Conservation (phyloP, 805 yeast genomes). For the Pichia sporocuriosa region DNA sequence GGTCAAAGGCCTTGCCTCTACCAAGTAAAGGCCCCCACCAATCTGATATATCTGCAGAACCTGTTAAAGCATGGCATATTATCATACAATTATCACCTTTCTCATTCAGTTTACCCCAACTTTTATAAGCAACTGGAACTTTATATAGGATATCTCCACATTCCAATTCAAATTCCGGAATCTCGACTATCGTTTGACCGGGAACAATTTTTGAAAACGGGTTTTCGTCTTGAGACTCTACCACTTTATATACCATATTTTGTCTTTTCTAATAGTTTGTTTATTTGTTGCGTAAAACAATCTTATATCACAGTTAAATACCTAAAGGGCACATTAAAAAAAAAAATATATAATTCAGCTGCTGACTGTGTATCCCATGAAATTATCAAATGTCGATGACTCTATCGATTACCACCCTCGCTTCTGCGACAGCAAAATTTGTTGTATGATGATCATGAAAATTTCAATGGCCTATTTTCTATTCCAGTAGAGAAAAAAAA, state of each 20-base stretch:
- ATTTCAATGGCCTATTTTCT: too few species aligned
- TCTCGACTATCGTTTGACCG: slow-evolving; percentile 69
- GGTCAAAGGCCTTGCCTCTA: slow-evolving; percentile 81
- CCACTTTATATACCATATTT: slow-evolving; percentile 30
- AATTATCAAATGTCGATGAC: too few species aligned
- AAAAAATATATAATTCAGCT: too few species aligned
- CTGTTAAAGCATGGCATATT: slow-evolving; percentile 95
- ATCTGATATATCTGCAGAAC: slow-evolving; percentile 89
- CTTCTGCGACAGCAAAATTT: neutral
- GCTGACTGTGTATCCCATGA: too few species aligned
- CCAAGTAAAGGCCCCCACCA: slow-evolving; percentile 99
- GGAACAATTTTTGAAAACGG: slow-evolving; percentile 64
- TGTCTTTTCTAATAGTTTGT: too few species aligned
- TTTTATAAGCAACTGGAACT: slow-evolving; percentile 91
- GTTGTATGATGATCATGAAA: slow-evolving; percentile 6
- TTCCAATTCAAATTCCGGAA: slow-evolving; percentile 71
- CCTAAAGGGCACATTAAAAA: too few species aligned
- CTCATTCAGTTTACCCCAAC: slow-evolving; percentile 84
- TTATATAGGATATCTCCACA: slow-evolving; percentile 67
- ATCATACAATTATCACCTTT: slow-evolving; percentile 70
- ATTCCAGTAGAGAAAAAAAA: too few species aligned
- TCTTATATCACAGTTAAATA: too few species aligned
- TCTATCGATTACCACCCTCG: too few species aligned
- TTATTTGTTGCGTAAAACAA: too few species aligned
- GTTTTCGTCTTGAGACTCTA: slow-evolving; percentile 49